A percentile compares a stretch with the other conserved stretches of the same genome.
Evolutionary conservation across 108 stramenopile species (phyloP).

Genomic region (Pseudonitzschia delicatissima): DNA sequence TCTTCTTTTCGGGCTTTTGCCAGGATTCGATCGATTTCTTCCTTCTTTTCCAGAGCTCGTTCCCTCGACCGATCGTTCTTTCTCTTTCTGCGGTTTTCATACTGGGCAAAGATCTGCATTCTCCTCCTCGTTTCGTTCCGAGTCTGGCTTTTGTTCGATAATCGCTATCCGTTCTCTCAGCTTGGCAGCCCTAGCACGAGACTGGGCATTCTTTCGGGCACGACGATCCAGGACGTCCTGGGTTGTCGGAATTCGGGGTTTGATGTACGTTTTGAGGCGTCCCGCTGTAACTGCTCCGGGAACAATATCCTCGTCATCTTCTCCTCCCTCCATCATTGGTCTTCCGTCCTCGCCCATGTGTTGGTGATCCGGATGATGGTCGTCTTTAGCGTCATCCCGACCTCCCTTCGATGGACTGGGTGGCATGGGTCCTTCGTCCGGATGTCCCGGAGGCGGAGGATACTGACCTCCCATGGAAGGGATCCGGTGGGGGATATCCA

Average conservation of each 20-base stretch:
- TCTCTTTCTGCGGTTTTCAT: conserved; percentile 56
- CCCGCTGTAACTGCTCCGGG: conserved; percentile 33
- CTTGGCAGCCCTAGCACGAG: conserved; percentile 58
- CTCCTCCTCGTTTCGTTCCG: conserved; percentile 60
- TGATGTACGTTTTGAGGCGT: conserved; percentile 57
- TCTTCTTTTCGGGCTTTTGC: conserved; percentile 61
- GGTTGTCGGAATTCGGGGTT: conserved; percentile 43
- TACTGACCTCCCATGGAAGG: conserved; percentile 19
- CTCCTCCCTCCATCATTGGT: conserved; percentile 15
- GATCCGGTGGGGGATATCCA: conserved; percentile 26
- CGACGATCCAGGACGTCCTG: conserved; percentile 50
- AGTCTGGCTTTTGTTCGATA: conserved; percentile 47
- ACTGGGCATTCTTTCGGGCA: conserved; percentile 56
- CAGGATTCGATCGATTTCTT: conserved; percentile 62
- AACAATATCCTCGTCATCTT: conserved; percentile 25
- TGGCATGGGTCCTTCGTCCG: not conserved
- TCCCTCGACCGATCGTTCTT: conserved; percentile 76
- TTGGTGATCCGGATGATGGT: conserved; percentile 12
- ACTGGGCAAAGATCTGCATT: conserved; percentile 43
- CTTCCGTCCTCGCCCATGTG: not conserved
- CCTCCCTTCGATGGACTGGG: conserved; percentile 11
- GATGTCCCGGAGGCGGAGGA: conserved; percentile 31
- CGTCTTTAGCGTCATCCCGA: conserved; percentile 2
- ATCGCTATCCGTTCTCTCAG: conserved; percentile 45
- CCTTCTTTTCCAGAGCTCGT: conserved; percentile 74